Evolutionary conservation across 1,139 yeast species (phyloP).

Genomic region (Scheffersomyces lignicola): DNA sequence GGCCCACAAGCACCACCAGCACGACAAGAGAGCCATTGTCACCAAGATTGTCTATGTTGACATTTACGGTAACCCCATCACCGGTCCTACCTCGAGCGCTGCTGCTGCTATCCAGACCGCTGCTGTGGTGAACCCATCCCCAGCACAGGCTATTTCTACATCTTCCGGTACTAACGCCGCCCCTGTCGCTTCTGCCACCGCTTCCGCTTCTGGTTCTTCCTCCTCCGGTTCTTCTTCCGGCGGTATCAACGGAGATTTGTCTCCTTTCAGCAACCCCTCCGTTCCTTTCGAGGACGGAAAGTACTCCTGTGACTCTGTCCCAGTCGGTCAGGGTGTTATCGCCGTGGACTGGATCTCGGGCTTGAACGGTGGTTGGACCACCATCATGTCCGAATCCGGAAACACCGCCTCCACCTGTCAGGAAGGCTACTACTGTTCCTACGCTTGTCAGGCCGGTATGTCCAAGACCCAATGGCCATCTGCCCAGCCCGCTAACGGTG

Average conservation of each 20-base stretch:
- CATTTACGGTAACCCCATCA: conserved; percentile 55
- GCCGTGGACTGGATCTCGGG: conserved; percentile 53
- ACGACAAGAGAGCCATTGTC: conserved; percentile 71
- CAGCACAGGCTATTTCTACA: conserved; percentile 21
- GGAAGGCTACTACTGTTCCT: conserved; percentile 79
- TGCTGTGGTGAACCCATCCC: conserved; percentile 16
- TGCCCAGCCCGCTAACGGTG: conserved; percentile 69
- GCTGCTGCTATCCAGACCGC: conserved; percentile 11
- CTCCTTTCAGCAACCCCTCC: conserved; percentile 51
- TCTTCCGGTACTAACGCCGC: conserved; percentile 15
- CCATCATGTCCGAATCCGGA: conserved; percentile 63
- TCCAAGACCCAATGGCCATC: conserved; percentile 88
- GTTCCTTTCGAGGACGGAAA: conserved; percentile 63
- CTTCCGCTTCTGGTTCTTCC: conserved; percentile 19
- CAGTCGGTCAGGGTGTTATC: conserved; percentile 74
- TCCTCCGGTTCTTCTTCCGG: conserved; percentile 24
- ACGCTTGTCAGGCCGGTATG: conserved; percentile 90
- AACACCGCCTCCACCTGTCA: conserved; percentile 66
- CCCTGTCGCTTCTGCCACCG: conserved; percentile 16
- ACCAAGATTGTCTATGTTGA: conserved; percentile 83
- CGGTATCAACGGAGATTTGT: conserved; percentile 56
- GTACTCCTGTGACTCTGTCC: conserved; percentile 59
- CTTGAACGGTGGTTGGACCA: conserved; percentile 71
- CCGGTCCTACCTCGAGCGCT: conserved; percentile 14
- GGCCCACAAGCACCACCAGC: conserved; percentile 42